Conservation (phyloP, 192 early-diverging fungal species). For the Coemansia nantahalensis region DNA sequence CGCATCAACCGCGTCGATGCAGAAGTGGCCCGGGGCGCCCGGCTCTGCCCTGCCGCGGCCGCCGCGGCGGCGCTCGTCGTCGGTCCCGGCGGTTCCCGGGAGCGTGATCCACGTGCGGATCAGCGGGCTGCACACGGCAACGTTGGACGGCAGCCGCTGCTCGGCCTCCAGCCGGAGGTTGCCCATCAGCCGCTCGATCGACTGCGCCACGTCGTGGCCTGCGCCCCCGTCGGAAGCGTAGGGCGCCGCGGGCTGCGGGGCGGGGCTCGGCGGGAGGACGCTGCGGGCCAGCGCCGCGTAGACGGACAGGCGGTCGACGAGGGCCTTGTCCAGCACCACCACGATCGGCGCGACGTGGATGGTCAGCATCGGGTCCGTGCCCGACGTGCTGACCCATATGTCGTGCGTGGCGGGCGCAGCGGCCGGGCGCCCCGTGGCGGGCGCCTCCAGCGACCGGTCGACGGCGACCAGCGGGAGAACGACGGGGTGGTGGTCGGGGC, state of each 20-base stretch:
- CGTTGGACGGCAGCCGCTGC: conserved; percentile 32
- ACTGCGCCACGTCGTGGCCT: conserved; percentile 19
- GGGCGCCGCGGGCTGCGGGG: not conserved
- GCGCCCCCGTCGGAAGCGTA: not conserved
- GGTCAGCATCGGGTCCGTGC: conserved; percentile 23
- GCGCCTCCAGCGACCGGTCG: conserved; percentile 21
- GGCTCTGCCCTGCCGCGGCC: conserved; percentile 12
- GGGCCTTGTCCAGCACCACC: conserved; percentile 37
- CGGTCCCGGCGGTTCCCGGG: conserved; percentile 14
- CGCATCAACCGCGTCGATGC: conserved; percentile 46
- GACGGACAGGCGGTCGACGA: conserved; percentile 27
- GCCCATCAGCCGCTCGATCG: conserved; percentile 46
- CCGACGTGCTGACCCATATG: conserved; percentile 29
- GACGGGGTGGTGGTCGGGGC: conserved; percentile 35
- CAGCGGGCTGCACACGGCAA: conserved; percentile 48
- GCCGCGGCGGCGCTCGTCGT: not conserved
- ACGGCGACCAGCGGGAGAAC: conserved; percentile 30
- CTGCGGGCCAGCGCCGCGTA: conserved; percentile 28
- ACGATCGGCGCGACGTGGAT: conserved; percentile 41
- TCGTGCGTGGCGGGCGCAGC: conserved; percentile 26
- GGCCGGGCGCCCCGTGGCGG: not conserved
- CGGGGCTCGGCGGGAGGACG: conserved; percentile 1
- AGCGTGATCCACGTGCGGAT: conserved; percentile 49
- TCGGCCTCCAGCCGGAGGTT: conserved; percentile 27
- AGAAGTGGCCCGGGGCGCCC: conserved; percentile 40